Evolutionary conservation across 2,329 filamentous ascomycete species (phyloP).

Genomic region (Aspergillus glaucus): DNA sequence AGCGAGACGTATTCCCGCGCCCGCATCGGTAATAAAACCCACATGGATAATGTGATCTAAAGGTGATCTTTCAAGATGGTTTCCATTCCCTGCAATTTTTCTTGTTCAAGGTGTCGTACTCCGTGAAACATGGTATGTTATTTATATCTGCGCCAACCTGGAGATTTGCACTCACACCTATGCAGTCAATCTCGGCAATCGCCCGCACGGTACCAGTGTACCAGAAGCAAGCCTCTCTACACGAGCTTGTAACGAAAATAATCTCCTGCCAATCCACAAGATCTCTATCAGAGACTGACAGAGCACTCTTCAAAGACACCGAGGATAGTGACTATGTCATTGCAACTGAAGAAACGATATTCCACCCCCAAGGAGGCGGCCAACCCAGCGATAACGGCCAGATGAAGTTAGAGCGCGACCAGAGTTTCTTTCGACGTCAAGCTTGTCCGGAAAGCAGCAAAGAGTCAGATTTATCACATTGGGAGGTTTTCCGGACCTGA

Average conservation of each 20-base stretch:
- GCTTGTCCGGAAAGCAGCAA: conserved; percentile 18
- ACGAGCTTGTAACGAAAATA: conserved; percentile 14
- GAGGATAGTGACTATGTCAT: conserved; percentile 13
- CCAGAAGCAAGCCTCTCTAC: conserved; percentile 18
- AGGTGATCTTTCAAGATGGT: too few species aligned
- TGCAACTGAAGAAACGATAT: conserved; percentile 19
- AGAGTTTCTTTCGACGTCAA: conserved; percentile 15
- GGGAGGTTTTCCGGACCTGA: conserved; percentile 5
- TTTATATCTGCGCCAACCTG: too few species aligned
- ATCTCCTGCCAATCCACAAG: conserved; percentile 14
- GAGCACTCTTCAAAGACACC: conserved; percentile 15
- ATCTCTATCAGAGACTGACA: conserved; percentile 15
- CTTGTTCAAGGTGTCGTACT: too few species aligned
- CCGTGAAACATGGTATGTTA: too few species aligned
- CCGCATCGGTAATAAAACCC: too few species aligned
- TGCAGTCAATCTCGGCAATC: too few species aligned
- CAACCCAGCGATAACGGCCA: conserved; percentile 23
- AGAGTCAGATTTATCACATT: conserved; percentile 21
- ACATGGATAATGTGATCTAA: too few species aligned
- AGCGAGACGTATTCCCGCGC: too few species aligned
- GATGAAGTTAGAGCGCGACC: conserved; percentile 2
- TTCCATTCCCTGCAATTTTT: too few species aligned
- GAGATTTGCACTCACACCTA: too few species aligned
- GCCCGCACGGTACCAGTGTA: conserved; percentile 13
- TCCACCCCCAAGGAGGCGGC: conserved; percentile 24